Evolutionary conservation across 2,329 filamentous ascomycete species (phyloP).

Genomic region (Calonectria naviculata): DNA sequence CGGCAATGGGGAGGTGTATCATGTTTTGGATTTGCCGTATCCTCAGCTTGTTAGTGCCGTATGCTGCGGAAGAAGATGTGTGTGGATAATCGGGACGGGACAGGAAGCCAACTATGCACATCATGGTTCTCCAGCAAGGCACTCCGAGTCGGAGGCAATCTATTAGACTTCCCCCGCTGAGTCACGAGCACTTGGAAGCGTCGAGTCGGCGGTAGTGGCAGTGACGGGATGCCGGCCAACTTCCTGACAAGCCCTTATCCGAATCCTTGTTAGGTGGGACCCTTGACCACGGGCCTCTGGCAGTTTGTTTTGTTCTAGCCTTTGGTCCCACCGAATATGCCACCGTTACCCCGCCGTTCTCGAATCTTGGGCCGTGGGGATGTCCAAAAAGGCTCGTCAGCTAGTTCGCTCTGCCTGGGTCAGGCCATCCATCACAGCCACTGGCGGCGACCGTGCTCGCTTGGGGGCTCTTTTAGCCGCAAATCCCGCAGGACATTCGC

Average conservation of each 20-base stretch:
- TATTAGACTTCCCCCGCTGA: not conserved
- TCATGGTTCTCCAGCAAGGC: not conserved
- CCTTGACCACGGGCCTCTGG: slow-evolving; percentile 19
- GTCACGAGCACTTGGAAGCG: not conserved
- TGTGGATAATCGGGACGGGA: not conserved
- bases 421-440: slow-evolving; percentile 42
- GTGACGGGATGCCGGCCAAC: not conserved
- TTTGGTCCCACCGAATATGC: slow-evolving; percentile 36
- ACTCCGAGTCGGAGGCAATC: not conserved
- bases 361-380: slow-evolving; percentile 40
- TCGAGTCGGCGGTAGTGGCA: not conserved
- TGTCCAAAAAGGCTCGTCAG: slow-evolving; percentile 32
- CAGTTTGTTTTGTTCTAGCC: slow-evolving; percentile 28
- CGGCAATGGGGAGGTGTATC: slow-evolving; percentile 6
- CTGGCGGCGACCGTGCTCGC: slow-evolving; percentile 23
- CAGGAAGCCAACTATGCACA: not conserved
- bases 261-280: slow-evolving; percentile 30
- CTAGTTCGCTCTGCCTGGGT: slow-evolving; percentile 38
- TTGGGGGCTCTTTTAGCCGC: slow-evolving; percentile 27
- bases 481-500: slow-evolving; percentile 40
- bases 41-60: not conserved
- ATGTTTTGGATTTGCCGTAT: not conserved
- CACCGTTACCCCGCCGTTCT: slow-evolving; percentile 41
- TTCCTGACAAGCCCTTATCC: not conserved
- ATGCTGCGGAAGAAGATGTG: not conserved